phyloP scores from a whole-genome alignment of 768 basidiomycete species.

The Cystofilobasidium macerans region DNA sequence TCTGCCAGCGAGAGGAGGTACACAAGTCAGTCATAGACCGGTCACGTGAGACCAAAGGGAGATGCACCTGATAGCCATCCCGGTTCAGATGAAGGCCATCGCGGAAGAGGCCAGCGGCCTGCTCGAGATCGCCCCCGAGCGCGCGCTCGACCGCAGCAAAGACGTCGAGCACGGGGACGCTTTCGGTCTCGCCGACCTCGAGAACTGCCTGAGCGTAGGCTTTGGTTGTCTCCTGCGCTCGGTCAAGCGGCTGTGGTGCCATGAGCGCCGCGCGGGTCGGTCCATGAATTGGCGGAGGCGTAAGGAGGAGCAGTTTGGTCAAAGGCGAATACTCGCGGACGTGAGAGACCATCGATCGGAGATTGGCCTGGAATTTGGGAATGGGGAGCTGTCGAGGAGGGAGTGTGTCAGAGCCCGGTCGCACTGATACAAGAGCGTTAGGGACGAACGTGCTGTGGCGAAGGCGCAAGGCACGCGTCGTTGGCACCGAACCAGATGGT shows the following conservation, averaged over 20 bases:
- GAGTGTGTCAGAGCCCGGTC: not conserved
- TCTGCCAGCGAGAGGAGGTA: conserved; percentile 39
- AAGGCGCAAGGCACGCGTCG: conserved; percentile 59
- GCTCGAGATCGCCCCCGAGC: conserved; percentile 52
- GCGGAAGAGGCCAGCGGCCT: conserved; percentile 46
- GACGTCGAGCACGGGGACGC: conserved; percentile 58
- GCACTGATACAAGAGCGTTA: not conserved
- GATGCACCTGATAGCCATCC: conserved; percentile 60
- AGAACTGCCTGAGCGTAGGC: conserved; percentile 61
- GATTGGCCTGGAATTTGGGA: conserved; percentile 52
- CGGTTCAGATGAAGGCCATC: conserved; percentile 75
- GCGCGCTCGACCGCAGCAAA: conserved; percentile 66
- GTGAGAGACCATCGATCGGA: conserved; percentile 52
- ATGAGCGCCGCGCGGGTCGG: conserved; percentile 39
- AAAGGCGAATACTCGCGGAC: conserved; percentile 58
- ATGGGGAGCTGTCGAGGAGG: conserved; percentile 42
- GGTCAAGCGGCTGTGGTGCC: conserved; percentile 49
- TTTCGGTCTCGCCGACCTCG: conserved; percentile 48
- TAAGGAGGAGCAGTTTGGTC: conserved; percentile 68
- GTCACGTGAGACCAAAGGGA: not conserved
- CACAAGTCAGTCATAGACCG: not conserved
- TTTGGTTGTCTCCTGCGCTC: conserved; percentile 53
- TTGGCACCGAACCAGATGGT: conserved; percentile 64
- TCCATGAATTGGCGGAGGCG: conserved; percentile 63
- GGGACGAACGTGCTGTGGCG: conserved; percentile 55